These are phyloP conservation scores for Leishmania gerbilli DNA, from an alignment of 208 protist species.

Conservation along the genomic window DNA sequence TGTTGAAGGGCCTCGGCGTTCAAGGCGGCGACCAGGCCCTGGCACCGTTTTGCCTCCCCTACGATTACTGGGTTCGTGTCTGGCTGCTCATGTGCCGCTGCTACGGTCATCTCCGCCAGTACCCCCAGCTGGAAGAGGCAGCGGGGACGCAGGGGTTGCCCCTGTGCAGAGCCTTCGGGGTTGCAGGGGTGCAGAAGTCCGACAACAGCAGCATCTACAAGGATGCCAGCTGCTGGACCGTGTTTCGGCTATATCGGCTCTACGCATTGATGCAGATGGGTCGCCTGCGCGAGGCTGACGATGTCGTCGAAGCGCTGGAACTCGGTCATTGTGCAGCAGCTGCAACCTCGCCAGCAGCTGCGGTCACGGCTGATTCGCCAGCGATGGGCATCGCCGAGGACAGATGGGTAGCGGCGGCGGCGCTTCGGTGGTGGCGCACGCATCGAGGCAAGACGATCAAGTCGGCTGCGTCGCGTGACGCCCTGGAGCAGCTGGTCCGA, in stretches of 20 bases:
- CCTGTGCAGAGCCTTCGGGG: constrained; percentile 27
- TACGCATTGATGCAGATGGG: constrained; percentile 32
- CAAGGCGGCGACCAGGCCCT: constrained; percentile 1
- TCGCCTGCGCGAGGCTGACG: constrained; percentile 19
- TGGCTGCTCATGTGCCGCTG: constrained; percentile 37
- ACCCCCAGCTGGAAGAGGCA: constrained; percentile 22
- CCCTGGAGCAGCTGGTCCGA: constrained; percentile 4
- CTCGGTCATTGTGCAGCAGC: background rate
- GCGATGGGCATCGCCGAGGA: constrained; percentile 18
- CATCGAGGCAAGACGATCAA: background rate
- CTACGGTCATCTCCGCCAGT: constrained; percentile 24
- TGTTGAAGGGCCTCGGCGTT: constrained; percentile 9
- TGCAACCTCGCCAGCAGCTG: background rate
- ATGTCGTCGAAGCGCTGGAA: constrained; percentile 9
- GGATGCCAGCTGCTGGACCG: constrained; percentile 7
- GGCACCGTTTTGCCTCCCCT: constrained; percentile 13
- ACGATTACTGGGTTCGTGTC: constrained; percentile 22
- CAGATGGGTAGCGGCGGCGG: constrained; percentile 11
- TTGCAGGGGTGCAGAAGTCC: background rate
- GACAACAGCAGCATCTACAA: background rate
- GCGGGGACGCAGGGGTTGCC: constrained; percentile 19
- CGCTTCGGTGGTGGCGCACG: constrained; percentile 25
- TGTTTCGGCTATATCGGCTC: constrained; percentile 27
- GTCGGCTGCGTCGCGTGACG: background rate
- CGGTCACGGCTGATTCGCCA: background rate